Base-by-base conservation (phyloP, 2,329 filamentous ascomycete species). In the Chrysoporthe cubensis region DNA sequence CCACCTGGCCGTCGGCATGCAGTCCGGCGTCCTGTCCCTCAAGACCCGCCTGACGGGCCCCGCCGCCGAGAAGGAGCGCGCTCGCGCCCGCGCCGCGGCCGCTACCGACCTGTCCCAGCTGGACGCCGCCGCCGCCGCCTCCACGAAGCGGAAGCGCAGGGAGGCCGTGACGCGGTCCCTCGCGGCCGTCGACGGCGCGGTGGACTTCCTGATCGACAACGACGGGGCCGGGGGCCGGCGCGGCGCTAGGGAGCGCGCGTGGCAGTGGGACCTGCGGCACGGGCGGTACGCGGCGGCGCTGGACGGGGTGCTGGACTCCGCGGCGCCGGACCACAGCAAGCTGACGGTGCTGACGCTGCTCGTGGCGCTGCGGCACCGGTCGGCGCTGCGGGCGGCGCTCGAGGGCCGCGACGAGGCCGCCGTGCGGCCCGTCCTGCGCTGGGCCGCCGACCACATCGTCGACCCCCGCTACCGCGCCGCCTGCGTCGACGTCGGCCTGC, bases 1-100 rank as follows among this genome's bases (percentile, higher is more conserved):
- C 72, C 96, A 99, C 79, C 87, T 99, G 64, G 94, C 92, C 4
- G 96, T 99, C 1, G 96, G 95, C 77, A 95, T 98, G 90, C 91
- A 96, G 75, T 96, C 92, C 2, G 96, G 96, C 58, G 87, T 97
- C n/a, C 85, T 99, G 13, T 96, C 92, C 40, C 87, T 98, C 74
- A 91, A 92, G 76, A 98, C 95, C 1, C 89, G 94, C n/a, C 86
- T 97, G 14, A 93, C 91, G 0, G 93, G 93, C 5, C 85, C 91
- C 65, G 92, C 96, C 73, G 96, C 96, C 71, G 84, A 88, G 46
- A 89, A 91, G 91, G 76, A 92, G 90, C 82, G 93, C 94, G 79
- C 71, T 91, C 94, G 2, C 83, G 78, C 88, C 91, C 62, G 90
- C 92, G 76, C 92, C 91, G 81, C 92, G 93, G 78, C 71, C 91